Conservation (phyloP, 345 rosid genomes). For the Cardamine occulta region DNA sequence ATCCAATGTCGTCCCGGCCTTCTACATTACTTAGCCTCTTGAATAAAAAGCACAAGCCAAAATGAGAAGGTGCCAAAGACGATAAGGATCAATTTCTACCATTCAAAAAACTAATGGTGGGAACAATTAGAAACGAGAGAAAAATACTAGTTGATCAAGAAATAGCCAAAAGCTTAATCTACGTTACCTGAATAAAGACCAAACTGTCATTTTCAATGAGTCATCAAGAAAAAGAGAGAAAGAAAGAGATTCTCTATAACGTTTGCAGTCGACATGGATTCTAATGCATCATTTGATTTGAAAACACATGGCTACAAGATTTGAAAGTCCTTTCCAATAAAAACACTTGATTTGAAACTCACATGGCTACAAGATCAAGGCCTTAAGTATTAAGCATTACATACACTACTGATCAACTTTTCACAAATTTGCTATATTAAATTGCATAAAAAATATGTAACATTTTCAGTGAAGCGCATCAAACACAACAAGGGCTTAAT, state of each 20-base stretch:
- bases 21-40: constrained; percentile 24
- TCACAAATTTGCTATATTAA: constrained; percentile 3
- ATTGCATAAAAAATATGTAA: background rate
- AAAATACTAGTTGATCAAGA: constrained; percentile 28
- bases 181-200: constrained; percentile 39
- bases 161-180: constrained; percentile 43
- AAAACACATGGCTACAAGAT: background rate
- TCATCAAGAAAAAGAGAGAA: constrained; percentile 35
- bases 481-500: constrained; percentile 13
- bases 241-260: constrained; percentile 28
- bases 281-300: constrained; percentile 19
- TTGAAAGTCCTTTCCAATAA: constrained; percentile 4
- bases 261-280: constrained; percentile 34
- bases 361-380: constrained; percentile 4
- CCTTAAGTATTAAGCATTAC: constrained; percentile 11
- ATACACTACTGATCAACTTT: constrained; percentile 4
- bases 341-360: constrained; percentile 11
- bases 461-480: background rate
- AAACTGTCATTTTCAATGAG: constrained; percentile 44
- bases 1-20: constrained; percentile 32
- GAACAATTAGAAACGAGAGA: constrained; percentile 23
- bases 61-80: constrained; percentile 32
- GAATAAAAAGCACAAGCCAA: constrained; percentile 37
- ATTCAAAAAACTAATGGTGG: constrained; percentile 46
- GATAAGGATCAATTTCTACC: constrained; percentile 61